These are phyloP conservation scores for Poteriospumella lacustris DNA, from an alignment of 108 stramenopile genomes.

Conservation along the genomic window DNA sequence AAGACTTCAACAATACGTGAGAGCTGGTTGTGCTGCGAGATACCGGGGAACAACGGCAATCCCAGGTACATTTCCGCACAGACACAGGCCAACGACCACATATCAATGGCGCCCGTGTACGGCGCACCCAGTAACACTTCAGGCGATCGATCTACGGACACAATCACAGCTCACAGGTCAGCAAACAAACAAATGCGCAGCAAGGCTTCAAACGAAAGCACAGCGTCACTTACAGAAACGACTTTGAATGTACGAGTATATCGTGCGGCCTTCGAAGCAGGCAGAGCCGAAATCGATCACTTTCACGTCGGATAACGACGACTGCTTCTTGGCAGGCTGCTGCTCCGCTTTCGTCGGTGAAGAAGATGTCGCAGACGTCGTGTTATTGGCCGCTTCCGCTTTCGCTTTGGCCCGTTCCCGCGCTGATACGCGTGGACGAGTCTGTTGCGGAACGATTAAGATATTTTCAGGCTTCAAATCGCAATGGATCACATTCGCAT, in stretches of 20 bases:
- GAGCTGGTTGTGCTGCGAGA: constrained; percentile 90
- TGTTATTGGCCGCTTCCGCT: constrained; percentile 34
- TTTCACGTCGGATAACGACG: constrained; percentile 54
- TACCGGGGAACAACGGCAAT: constrained; percentile 87
- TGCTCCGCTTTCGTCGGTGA: constrained; percentile 4
- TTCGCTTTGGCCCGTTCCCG: neutral
- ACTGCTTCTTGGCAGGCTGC: constrained; percentile 10
- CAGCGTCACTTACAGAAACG: constrained; percentile 76
- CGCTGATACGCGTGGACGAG: neutral
- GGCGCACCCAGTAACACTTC: constrained; percentile 78
- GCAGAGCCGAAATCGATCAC: constrained; percentile 96
- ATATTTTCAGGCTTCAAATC: constrained; percentile 99
- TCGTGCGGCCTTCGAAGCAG: constrained; percentile 68
- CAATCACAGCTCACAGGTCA: too few species aligned
- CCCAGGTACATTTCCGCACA: constrained; percentile 90
- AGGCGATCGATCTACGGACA: constrained; percentile 83
- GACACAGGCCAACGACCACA: constrained; percentile 94
- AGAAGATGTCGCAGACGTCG: neutral
- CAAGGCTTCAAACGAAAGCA: too few species aligned
- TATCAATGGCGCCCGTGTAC: constrained; percentile 91
- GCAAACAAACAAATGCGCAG: too few species aligned
- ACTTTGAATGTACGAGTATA: constrained; percentile 92
- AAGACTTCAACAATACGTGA: constrained; percentile 85
- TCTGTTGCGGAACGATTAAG: constrained; percentile 56
- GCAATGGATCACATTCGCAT: constrained; percentile 80